Percentiles rank a stretch among this genome's conserved stretches.
Evolutionary conservation across 495 filamentous ascomycete genomes (phyloP).

Genomic region (Lepidopterella palustris): DNA sequence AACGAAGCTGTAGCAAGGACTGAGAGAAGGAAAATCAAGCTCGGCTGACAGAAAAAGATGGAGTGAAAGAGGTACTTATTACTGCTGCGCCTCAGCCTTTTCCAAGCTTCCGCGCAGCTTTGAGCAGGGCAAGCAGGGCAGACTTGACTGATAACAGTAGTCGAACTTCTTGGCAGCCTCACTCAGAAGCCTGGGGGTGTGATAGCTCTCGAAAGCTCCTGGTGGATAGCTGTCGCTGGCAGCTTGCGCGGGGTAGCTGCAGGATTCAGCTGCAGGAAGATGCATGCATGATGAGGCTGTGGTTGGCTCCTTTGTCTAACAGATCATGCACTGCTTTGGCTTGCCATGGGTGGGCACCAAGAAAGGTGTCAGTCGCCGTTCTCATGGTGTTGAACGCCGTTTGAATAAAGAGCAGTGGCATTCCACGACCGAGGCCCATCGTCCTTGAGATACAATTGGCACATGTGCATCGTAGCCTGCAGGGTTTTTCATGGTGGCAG

Average conservation of each 20-base stretch:
- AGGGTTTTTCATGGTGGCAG: too few relatives aligned
- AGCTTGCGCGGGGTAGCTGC: neutral
- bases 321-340: too few relatives aligned
- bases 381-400: too few relatives aligned
- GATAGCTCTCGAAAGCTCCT: neutral
- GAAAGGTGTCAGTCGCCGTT: too few relatives aligned
- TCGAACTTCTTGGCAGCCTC: neutral
- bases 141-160: neutral
- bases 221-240: neutral
- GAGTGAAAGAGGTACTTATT: conserved; percentile 8
- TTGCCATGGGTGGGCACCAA: neutral
- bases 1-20: conserved; percentile 1
- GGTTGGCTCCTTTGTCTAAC: too few relatives aligned
- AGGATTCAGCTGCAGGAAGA: too few relatives aligned
- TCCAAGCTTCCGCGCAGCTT: neutral
- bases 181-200: neutral
- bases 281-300: too few relatives aligned
- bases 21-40: neutral
- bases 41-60: conserved; percentile 1
- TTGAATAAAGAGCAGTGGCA: too few relatives aligned
- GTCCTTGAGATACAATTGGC: too few relatives aligned
- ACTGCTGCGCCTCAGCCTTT: neutral
- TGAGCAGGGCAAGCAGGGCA: neutral
- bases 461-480: too few relatives aligned
- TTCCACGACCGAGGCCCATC: too few relatives aligned